phyloP scores from a whole-genome alignment of 2,329 filamentous ascomycete genomes.

The Pseudogymnoascus sp. region DNA sequence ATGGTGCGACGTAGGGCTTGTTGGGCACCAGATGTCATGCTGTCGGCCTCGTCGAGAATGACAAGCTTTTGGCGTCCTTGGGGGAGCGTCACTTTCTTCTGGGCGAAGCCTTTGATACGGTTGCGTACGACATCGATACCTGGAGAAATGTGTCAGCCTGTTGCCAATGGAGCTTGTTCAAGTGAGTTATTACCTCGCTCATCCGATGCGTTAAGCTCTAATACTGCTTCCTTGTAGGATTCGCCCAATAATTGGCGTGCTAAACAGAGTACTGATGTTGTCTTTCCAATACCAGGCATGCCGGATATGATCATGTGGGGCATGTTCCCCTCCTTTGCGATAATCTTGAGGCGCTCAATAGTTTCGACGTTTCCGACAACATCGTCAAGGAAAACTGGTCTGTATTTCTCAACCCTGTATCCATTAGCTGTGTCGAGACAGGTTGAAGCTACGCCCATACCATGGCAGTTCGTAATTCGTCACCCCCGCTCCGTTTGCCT shows the following conservation, averaged over 20 bases:
- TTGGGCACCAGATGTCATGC: constrained; percentile 94
- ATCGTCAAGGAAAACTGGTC: constrained; percentile 89
- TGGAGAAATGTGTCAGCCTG: constrained; percentile 24
- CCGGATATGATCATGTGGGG: constrained; percentile 99
- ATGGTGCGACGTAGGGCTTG: constrained; percentile 92
- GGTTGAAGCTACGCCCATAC: constrained; percentile 34
- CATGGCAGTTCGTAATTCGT: constrained; percentile 70
- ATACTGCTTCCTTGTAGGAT: constrained; percentile 91
- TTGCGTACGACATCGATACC: constrained; percentile 96
- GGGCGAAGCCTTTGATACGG: constrained; percentile 94
- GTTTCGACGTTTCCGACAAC: constrained; percentile 97
- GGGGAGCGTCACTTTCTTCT: constrained; percentile 96
- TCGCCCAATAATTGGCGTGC: constrained; percentile 86
- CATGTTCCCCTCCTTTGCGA: constrained; percentile 98
- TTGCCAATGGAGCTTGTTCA: not conserved
- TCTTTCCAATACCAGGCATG: constrained; percentile 98
- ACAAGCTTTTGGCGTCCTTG: constrained; percentile 89
- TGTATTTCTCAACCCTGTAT: constrained; percentile 92
- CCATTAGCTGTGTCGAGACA: constrained; percentile 17
- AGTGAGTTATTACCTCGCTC: constrained; percentile 57
- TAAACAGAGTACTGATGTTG: constrained; percentile 87
- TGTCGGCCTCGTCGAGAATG: constrained; percentile 95
- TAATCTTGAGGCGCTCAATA: constrained; percentile 94
- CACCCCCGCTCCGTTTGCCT: constrained; percentile 40
- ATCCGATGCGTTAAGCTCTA: constrained; percentile 94